A percentile compares a stretch with the other conserved stretches of the same genome.
phyloP scores from a whole-genome alignment of 2,329 filamentous ascomycete genomes.

The Aspergillus arachidicola region DNA sequence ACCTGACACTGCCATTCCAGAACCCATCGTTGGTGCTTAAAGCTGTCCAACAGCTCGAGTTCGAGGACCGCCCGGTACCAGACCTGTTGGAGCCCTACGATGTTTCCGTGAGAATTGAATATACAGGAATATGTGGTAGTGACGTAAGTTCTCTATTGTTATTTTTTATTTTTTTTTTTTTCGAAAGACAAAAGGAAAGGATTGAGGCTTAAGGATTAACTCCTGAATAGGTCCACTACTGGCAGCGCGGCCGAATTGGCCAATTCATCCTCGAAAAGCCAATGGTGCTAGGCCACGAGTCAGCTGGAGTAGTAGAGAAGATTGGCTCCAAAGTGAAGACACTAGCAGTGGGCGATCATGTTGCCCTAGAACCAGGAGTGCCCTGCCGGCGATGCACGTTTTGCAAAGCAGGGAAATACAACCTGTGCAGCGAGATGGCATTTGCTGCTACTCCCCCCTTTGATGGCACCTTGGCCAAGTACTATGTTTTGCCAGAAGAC shows the following conservation, averaged over 20 bases:
- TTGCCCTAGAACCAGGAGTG: constrained; percentile 76
- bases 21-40: constrained; percentile 86
- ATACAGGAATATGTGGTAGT: constrained; percentile 85
- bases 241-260: constrained; percentile 50
- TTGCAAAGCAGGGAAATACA: constrained; percentile 84
- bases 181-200: no score
- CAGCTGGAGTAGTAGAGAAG: constrained; percentile 64
- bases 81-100: constrained; percentile 68
- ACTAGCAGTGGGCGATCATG: constrained; percentile 68
- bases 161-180: background rate
- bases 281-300: constrained; percentile 69
- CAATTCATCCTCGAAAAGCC: constrained; percentile 48
- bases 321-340: constrained; percentile 62
- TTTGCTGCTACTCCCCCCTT: constrained; percentile 93
- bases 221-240: constrained; percentile 47
- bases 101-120: constrained; percentile 79
- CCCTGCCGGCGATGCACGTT: constrained; percentile 72
- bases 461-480: constrained; percentile 85
- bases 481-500: constrained; percentile 80
- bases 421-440: constrained; percentile 82
- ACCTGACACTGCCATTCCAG: constrained; percentile 44
- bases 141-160: constrained; percentile 58
- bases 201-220: background rate
- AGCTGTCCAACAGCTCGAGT: constrained; percentile 71
- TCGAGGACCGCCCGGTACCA: constrained; percentile 75